Conservation (phyloP, 225 moss, liverwort and hornwort genomes). For the Bryum argenteum region DNA sequence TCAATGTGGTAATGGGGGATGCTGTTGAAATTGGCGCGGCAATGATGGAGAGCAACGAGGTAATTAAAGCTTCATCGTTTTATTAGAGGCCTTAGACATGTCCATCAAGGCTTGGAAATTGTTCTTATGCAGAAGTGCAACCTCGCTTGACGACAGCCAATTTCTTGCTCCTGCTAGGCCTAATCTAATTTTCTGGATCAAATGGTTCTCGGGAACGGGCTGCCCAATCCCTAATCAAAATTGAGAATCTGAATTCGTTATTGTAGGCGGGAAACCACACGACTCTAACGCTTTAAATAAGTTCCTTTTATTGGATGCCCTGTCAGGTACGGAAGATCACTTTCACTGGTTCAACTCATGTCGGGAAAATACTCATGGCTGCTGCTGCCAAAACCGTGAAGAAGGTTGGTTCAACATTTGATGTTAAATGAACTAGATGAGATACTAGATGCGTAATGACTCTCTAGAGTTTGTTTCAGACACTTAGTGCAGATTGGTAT, state of each 20-base stretch:
- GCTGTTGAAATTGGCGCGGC: constrained; percentile 83
- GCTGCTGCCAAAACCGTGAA: constrained; percentile 92
- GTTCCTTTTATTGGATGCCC: constrained; percentile 1
- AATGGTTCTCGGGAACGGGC: neutral
- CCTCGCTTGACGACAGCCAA: neutral
- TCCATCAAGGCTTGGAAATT: constrained; percentile 10
- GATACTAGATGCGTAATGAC: neutral
- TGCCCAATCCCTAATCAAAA: constrained; percentile 18
- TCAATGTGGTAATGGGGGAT: constrained; percentile 94
- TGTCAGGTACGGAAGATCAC: constrained; percentile 90
- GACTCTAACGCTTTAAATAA: constrained; percentile 2
- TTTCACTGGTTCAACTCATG: constrained; percentile 89
- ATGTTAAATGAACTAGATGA: neutral
- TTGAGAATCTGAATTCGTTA: constrained; percentile 18
- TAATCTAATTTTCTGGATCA: neutral
- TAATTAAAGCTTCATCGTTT: constrained; percentile 50
- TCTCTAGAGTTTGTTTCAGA: constrained; percentile 10
- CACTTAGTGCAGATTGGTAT: neutral
- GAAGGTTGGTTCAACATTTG: constrained; percentile 58
- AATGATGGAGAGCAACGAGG: constrained; percentile 86
- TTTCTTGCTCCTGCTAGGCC: constrained; percentile 4
- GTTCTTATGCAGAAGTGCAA: constrained; percentile 5
- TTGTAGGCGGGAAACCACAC: constrained; percentile 4
- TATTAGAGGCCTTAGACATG: neutral
- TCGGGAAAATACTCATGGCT: constrained; percentile 92